Percentiles rank a stretch among this genome's conserved stretches.
Evolutionary conservation across 2,329 filamentous ascomycete genomes (phyloP).

Genomic region (Neurospora crassa): DNA sequence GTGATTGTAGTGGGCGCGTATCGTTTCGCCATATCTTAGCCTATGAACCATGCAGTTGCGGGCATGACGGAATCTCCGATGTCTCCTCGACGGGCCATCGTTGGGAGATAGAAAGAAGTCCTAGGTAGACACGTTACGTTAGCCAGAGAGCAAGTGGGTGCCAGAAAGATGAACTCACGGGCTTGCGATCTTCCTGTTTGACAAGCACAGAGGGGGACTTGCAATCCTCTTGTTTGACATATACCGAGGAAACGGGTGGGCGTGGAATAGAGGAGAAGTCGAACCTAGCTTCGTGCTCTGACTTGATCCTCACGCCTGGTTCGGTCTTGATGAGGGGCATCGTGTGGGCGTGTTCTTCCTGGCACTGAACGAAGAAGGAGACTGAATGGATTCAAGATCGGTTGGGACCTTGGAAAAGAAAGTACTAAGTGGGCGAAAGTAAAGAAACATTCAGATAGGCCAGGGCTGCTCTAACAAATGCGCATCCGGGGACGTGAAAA

Average conservation of each 20-base stretch:
- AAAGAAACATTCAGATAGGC: background rate
- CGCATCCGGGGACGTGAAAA: background rate
- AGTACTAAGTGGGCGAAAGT: background rate
- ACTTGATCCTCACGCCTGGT: background rate
- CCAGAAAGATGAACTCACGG: background rate
- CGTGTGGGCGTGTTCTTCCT: background rate
- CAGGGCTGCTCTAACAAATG: background rate
- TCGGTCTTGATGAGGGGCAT: background rate
- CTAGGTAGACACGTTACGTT: background rate
- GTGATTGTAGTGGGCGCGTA: background rate
- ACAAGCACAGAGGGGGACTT: too few relatives aligned
- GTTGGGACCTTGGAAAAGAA: background rate
- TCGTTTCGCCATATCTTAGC: background rate
- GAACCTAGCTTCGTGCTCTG: background rate
- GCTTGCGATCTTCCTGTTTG: background rate
- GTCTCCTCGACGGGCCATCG: background rate
- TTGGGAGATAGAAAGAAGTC: background rate
- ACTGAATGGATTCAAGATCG: background rate
- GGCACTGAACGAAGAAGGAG: background rate
- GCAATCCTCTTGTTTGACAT: background rate
- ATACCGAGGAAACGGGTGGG: background rate
- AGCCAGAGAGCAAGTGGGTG: background rate
- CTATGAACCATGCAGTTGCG: background rate
- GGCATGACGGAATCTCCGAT: background rate
- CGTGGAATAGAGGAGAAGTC: background rate